Conservation (phyloP, 1,284 basidiomycete genomes). For the Fomitopsis palustris region DNA sequence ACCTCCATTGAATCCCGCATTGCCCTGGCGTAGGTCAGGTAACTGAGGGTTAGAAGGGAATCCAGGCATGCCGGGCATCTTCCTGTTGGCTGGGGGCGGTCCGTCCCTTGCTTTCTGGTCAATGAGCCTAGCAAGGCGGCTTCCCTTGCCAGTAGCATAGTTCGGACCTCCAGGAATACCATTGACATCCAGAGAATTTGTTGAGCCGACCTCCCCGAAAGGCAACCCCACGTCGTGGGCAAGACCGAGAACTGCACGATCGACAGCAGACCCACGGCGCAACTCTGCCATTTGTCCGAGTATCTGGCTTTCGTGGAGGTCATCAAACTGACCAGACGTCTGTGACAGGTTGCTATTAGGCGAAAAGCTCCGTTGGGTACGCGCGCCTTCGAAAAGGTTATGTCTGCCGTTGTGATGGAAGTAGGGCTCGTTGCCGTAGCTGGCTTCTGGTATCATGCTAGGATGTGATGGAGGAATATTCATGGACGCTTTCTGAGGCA, state of each 20-base stretch:
- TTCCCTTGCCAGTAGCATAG: slow-evolving; percentile 58
- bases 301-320: slow-evolving; percentile 32
- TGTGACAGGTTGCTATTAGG: slow-evolving; percentile 52
- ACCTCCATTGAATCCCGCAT: slow-evolving; percentile 33
- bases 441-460: slow-evolving; percentile 14
- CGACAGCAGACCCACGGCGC: slow-evolving; percentile 32
- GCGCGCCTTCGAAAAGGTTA: slow-evolving; percentile 24
- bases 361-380: slow-evolving; percentile 41
- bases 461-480: slow-evolving; percentile 7
- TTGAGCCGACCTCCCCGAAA: slow-evolving; percentile 24
- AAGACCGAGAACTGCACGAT: slow-evolving; percentile 25
- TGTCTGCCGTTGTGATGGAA: slow-evolving; percentile 17
- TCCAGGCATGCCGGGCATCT: slow-evolving; percentile 36
- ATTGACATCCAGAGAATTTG: slow-evolving; percentile 19
- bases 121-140: slow-evolving; percentile 81
- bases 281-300: slow-evolving; percentile 30
- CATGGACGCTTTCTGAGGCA: slow-evolving; percentile 7
- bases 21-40: slow-evolving; percentile 45
- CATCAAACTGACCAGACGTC: slow-evolving; percentile 32
- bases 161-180: slow-evolving; percentile 22
- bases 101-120: slow-evolving; percentile 63
- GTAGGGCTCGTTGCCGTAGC: slow-evolving; percentile 21
- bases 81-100: slow-evolving; percentile 29
- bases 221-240: slow-evolving; percentile 34
- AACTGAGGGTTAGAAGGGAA: slow-evolving; percentile 42